Percentiles rank a stretch among this genome's conserved stretches.
These are phyloP conservation scores for Pleomassaria siparia DNA, from an alignment of 2,329 filamentous ascomycete species.

Conservation along the genomic window DNA sequence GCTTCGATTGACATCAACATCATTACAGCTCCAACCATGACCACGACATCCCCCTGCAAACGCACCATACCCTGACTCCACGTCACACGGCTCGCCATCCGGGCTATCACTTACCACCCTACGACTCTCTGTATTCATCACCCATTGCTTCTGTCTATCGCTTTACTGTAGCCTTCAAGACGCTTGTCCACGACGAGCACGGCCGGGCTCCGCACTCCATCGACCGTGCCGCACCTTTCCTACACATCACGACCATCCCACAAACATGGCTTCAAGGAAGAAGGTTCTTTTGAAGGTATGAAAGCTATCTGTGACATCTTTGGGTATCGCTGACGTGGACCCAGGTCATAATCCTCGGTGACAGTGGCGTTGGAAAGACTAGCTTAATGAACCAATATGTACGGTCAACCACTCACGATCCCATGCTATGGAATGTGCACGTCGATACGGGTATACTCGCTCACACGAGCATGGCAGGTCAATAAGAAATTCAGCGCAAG, in stretches of 20 bases:
- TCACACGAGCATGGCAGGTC: slow-evolving; percentile 62
- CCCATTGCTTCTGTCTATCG: slow-evolving; percentile 11
- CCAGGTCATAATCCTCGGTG: slow-evolving; percentile 97
- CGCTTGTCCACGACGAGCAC: slow-evolving; percentile 3
- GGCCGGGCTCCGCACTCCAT: slow-evolving; percentile 9
- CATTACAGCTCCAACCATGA: slow-evolving; percentile 1
- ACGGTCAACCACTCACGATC: slow-evolving; percentile 43
- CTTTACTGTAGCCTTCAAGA: slow-evolving; percentile 8
- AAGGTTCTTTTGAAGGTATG: slow-evolving; percentile 86
- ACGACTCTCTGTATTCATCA: not conserved
- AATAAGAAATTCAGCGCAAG: slow-evolving; percentile 99
- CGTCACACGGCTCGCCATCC: not conserved
- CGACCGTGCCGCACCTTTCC: slow-evolving; percentile 13
- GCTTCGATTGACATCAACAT: slow-evolving; percentile 8
- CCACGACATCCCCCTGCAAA: not conserved
- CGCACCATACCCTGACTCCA: not conserved
- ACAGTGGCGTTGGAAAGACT: slow-evolving; percentile 98
- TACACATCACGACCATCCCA: slow-evolving; percentile 8
- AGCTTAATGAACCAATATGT: slow-evolving; percentile 99
- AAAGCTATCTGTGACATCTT: slow-evolving; percentile 8
- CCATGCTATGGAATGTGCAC: not conserved
- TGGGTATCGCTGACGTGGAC: slow-evolving; percentile 8
- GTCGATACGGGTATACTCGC: not conserved
- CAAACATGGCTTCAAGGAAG: slow-evolving; percentile 56
- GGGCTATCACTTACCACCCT: not conserved